Evolutionary conservation across 2,329 filamentous ascomycete genomes (phyloP).

Genomic region (Aspergillus fructus): DNA sequence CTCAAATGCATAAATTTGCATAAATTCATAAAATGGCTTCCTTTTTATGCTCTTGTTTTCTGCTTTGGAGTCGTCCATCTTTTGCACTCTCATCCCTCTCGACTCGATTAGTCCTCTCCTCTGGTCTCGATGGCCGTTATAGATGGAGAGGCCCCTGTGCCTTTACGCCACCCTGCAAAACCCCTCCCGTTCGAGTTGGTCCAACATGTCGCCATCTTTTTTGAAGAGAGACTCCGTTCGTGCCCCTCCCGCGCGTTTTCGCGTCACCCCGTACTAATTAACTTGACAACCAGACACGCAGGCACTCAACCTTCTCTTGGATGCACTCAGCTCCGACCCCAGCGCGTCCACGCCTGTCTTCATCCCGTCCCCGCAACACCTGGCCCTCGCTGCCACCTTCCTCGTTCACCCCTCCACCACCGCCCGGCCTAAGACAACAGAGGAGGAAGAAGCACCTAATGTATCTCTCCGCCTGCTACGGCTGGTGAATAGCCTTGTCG

Average conservation of each 20-base stretch:
- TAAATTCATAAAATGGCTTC: neutral
- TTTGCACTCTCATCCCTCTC: neutral
- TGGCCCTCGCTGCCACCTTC: conserved; percentile 78
- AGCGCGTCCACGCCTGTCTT: conserved; percentile 51
- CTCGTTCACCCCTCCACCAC: conserved; percentile 78
- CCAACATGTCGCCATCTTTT: conserved; percentile 67
- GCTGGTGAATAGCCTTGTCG: conserved; percentile 63
- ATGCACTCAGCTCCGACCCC: conserved; percentile 33
- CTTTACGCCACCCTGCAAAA: conserved; percentile 54
- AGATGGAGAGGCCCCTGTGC: conserved; percentile 14
- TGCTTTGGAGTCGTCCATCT: neutral
- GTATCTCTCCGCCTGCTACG: conserved; percentile 70
- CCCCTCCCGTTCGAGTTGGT: conserved; percentile 63
- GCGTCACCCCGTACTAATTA: conserved; percentile 9
- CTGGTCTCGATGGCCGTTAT: conserved; percentile 19
- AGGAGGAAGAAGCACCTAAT: conserved; percentile 63
- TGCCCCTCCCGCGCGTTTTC: conserved; percentile 15
- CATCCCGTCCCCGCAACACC: conserved; percentile 68
- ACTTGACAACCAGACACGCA: conserved; percentile 47
- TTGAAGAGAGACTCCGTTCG: conserved; percentile 73
- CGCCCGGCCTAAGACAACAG: conserved; percentile 63
- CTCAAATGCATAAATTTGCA: neutral
- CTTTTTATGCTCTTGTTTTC: neutral
- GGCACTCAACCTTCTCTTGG: conserved; percentile 63
- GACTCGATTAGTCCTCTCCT: neutral